Evolutionary conservation across 441 rosid genomes (phyloP).

Genomic region (Syzygium syzygioides): DNA sequence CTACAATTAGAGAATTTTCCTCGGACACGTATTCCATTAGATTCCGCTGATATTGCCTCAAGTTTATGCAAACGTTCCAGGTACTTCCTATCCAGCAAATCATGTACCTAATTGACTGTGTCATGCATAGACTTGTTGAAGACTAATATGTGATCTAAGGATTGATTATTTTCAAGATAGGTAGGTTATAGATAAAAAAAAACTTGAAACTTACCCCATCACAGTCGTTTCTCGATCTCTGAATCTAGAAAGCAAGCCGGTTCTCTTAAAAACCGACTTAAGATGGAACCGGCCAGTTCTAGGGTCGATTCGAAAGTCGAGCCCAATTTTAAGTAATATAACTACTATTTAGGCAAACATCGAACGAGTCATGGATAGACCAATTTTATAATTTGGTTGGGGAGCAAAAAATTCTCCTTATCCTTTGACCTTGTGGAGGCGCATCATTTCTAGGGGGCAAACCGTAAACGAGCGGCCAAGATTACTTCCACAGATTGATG

Average conservation of each 20-base stretch:
- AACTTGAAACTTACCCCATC: background rate
- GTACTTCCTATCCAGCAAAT: accelerated
- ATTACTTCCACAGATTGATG: background rate
- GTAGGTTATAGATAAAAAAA: accelerated
- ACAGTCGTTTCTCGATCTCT: accelerated
- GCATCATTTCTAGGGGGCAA: background rate
- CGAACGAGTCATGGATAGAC: background rate
- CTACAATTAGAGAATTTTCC: too few species aligned
- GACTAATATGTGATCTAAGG: background rate
- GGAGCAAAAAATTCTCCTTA: background rate
- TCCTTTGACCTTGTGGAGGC: background rate
- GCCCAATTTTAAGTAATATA: background rate
- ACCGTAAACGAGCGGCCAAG: background rate
- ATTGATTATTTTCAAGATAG: background rate
- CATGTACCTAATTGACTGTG: accelerated
- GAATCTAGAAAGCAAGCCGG: accelerated
- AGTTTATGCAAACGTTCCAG: too few species aligned
- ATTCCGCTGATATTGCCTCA: too few species aligned
- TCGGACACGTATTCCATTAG: too few species aligned
- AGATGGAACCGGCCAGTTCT: accelerated
- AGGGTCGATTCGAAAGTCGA: accelerated
- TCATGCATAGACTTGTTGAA: background rate
- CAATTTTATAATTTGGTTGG: background rate
- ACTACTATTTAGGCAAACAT: background rate
- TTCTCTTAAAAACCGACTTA: background rate